These are phyloP conservation scores for Rhizopogon rudus DNA, from an alignment of 768 basidiomycete species.

Conservation along the genomic window DNA sequence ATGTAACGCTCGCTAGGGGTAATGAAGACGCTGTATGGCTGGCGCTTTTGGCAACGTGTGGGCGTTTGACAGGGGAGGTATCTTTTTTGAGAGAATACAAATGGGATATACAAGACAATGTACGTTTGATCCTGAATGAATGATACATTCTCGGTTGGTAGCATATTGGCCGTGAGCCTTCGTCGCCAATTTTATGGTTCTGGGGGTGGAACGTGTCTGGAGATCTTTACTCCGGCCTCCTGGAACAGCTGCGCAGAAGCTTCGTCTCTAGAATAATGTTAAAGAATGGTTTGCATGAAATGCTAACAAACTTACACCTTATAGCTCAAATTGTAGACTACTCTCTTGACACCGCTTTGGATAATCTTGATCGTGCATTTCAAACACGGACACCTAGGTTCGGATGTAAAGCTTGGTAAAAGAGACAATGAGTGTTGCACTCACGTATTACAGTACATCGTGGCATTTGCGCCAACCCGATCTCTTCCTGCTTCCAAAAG, in stretches of 20 bases:
- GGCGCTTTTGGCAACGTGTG: conserved; percentile 52
- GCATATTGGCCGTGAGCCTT: neutral
- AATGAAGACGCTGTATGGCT: conserved; percentile 89
- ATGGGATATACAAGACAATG: conserved; percentile 58
- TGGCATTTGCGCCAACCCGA: conserved; percentile 72
- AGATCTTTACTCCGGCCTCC: conserved; percentile 77
- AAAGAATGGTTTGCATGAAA: neutral
- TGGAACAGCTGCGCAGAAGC: conserved; percentile 74
- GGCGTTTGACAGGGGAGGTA: conserved; percentile 35
- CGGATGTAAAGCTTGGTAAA: conserved; percentile 2
- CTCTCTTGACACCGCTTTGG: conserved; percentile 86
- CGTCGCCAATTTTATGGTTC: conserved; percentile 9
- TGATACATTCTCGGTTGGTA: conserved; percentile 15
- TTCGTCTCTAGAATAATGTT: conserved; percentile 55
- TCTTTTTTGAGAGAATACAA: conserved; percentile 46
- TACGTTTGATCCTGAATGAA: conserved; percentile 21
- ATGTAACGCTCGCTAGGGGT: conserved; percentile 47
- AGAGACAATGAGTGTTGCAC: conserved; percentile 20
- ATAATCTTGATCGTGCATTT: conserved; percentile 97
- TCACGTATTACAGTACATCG: conserved; percentile 98
- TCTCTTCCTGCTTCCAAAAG: conserved; percentile 92
- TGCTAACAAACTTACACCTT: conserved; percentile 66
- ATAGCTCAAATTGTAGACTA: conserved; percentile 93
- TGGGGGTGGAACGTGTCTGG: conserved; percentile 56
- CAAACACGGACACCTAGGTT: conserved; percentile 89